phyloP scores from a whole-genome alignment of 129 eudicot species.

The Flaveria sonorensis region DNA sequence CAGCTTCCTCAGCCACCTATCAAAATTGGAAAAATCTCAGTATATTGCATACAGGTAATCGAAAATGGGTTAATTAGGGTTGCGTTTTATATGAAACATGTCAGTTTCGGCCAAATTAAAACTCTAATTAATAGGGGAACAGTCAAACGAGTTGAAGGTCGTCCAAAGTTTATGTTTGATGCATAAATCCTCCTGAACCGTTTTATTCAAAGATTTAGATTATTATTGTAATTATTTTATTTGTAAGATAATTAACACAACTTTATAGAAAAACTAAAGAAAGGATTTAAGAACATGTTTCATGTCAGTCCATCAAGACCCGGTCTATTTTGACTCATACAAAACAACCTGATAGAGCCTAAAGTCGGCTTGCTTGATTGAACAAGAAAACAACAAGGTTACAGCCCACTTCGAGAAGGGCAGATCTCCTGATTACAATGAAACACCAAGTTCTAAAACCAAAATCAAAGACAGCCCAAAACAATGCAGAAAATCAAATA shows the following conservation, averaged over 20 bases:
- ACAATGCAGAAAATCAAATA: too few species aligned
- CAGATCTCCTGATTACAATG: too few species aligned
- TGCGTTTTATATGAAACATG: background rate
- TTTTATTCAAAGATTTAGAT: background rate
- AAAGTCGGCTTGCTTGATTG: too few species aligned
- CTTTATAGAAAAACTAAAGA: background rate
- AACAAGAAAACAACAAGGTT: too few species aligned
- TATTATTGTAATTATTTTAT: background rate
- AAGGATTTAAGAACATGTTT: background rate
- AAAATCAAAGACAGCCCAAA: too few species aligned
- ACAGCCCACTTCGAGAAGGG: too few species aligned
- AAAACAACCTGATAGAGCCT: too few species aligned
- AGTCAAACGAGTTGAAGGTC: background rate
- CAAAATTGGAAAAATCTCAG: slow-evolving; percentile 13
- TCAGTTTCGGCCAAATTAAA: background rate
- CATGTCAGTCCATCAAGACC: background rate
- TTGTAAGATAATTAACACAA: background rate
- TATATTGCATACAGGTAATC: background rate
- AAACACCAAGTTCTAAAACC: too few species aligned
- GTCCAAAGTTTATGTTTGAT: background rate
- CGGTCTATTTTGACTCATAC: background rate
- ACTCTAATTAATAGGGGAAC: background rate
- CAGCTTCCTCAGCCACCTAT: slow-evolving; percentile 98
- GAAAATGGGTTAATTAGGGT: background rate
- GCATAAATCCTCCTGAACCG: background rate